phyloP scores from a whole-genome alignment of 768 basidiomycete species.

The Boletus vermiculosoides region DNA sequence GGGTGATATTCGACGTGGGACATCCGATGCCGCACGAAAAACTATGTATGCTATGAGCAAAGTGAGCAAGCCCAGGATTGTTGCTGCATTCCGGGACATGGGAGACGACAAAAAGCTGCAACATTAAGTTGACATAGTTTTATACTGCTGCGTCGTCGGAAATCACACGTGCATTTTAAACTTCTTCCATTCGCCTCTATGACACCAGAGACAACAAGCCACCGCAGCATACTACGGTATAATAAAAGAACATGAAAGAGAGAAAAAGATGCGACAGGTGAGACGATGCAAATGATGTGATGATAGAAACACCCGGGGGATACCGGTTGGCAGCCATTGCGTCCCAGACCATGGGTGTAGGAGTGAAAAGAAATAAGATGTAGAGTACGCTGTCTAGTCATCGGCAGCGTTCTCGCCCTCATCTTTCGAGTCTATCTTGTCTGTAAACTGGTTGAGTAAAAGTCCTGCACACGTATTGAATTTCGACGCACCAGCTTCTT shows the following conservation, averaged over 20 bases:
- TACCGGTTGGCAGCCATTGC: slow-evolving; percentile 11
- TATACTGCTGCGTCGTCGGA: background rate
- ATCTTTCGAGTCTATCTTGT: slow-evolving; percentile 74
- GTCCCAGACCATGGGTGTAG: slow-evolving; percentile 17
- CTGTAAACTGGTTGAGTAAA: slow-evolving; percentile 37
- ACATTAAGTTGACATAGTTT: background rate
- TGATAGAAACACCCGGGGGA: slow-evolving; percentile 17
- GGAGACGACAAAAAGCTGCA: background rate
- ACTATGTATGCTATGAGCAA: slow-evolving; percentile 38
- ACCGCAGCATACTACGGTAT: slow-evolving; percentile 37
- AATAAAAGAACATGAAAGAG: slow-evolving; percentile 33
- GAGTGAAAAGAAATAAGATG: slow-evolving; percentile 12
- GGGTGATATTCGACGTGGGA: slow-evolving; percentile 60
- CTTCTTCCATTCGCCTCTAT: slow-evolving; percentile 36
- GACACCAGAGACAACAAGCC: slow-evolving; percentile 30
- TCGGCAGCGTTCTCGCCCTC: slow-evolving; percentile 65
- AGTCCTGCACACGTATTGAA: slow-evolving; percentile 4
- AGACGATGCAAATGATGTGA: slow-evolving; percentile 34
- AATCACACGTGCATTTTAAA: slow-evolving; percentile 20
- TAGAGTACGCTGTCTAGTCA: slow-evolving; percentile 46
- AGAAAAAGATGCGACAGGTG: slow-evolving; percentile 33
- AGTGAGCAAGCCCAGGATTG: slow-evolving; percentile 33
- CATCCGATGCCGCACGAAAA: slow-evolving; percentile 45
- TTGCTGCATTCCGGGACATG: slow-evolving; percentile 14
- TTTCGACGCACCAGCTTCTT: slow-evolving; percentile 72